Evolutionary conservation across 306 rosid species (phyloP), one percentile per base, ranked within the genome.

Genomic region (Pueraria montana): DNA sequence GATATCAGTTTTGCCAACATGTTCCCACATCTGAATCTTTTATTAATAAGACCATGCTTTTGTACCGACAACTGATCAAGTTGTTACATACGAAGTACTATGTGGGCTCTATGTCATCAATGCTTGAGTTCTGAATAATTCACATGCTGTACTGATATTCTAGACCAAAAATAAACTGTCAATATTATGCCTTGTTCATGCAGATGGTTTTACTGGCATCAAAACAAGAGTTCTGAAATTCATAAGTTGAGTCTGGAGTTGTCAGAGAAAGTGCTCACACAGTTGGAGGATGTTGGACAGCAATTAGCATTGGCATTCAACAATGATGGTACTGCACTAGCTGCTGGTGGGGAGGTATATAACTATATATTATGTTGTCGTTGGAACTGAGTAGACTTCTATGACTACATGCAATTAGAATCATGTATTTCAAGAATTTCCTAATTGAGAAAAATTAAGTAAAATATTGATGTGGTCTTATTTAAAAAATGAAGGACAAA

Each of bases 291-390:
- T 79, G 94, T 90, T 86, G 98, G 91, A 26, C 96, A 40, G 66
- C 99, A 94, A 76, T 88, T 96, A 69, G 96, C 99, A 6, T 81
- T 96, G 87, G 87, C 90, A 56, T 96, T 93, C 79, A 88, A 87
- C 78, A 71, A 72, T 18, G 97, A 89, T 26, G 98, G 99, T 65
- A 90, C 99, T 38, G 65, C 74, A 75, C 87, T 96, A 71, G 99
- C 99, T 71, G 80, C 89, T 53, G 98, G 99, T 78, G 97, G 96
- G 20, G 97, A 92, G 94, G 99, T 96, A 88, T 72, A 45, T n/a
- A n/a, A n/a, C n/a, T n/a, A n/a, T n/a, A n/a, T n/a, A n/a, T n/a
- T n/a, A n/a, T n/a, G n/a, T n/a, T n/a, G n/a, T n/a, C n/a, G n/a
- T n/a, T n/a, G n/a, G n/a, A n/a, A n/a, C n/a, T n/a, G n/a, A n/a